Evolutionary conservation across 2,329 filamentous ascomycete genomes (phyloP).

Genomic region (Pyrenophora teres): DNA sequence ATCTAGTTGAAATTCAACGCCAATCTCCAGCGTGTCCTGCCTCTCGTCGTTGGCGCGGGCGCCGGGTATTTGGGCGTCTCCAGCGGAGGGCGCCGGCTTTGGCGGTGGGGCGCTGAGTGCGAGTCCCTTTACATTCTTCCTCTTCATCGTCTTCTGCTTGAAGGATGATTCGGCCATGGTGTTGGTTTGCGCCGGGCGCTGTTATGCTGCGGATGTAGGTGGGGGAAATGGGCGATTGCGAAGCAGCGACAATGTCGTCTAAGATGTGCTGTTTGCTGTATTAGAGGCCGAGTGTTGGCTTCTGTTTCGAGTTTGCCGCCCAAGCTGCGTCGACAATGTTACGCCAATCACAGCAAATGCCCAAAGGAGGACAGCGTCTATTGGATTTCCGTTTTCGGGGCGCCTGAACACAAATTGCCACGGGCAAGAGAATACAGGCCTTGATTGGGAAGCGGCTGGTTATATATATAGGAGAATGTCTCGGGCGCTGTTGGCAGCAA

Average conservation of each 20-base stretch:
- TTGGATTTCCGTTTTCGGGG: constrained; percentile 44
- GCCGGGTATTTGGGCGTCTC: constrained; percentile 66
- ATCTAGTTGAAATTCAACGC: constrained; percentile 94
- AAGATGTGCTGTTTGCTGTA: constrained; percentile 15
- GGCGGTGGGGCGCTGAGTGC: constrained; percentile 80
- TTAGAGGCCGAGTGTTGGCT: constrained; percentile 17
- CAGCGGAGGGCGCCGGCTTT: constrained; percentile 72
- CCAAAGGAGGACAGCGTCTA: constrained; percentile 47
- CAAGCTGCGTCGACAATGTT: constrained; percentile 39
- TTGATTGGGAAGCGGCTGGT: constrained; percentile 25
- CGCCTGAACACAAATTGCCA: constrained; percentile 20
- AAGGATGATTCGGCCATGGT: constrained; percentile 63
- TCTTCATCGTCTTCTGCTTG: constrained; percentile 83
- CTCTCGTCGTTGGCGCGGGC: constrained; percentile 64
- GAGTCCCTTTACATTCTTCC: constrained; percentile 98
- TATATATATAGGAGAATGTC: constrained; percentile 21
- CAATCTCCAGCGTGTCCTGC: constrained; percentile 84
- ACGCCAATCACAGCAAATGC: constrained; percentile 45
- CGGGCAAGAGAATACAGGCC: constrained; percentile 21
- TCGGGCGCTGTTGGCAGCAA: constrained; percentile 22
- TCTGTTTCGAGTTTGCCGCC: constrained; percentile 45
- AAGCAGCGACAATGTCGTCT: constrained; percentile 6
- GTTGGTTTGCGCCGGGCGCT: constrained; percentile 25
- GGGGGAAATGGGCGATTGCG: constrained; percentile 6
- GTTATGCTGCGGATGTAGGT: constrained; percentile 9